Base-by-base conservation (phyloP, 495 filamentous ascomycete species). In the Rhypophila decipiens region DNA sequence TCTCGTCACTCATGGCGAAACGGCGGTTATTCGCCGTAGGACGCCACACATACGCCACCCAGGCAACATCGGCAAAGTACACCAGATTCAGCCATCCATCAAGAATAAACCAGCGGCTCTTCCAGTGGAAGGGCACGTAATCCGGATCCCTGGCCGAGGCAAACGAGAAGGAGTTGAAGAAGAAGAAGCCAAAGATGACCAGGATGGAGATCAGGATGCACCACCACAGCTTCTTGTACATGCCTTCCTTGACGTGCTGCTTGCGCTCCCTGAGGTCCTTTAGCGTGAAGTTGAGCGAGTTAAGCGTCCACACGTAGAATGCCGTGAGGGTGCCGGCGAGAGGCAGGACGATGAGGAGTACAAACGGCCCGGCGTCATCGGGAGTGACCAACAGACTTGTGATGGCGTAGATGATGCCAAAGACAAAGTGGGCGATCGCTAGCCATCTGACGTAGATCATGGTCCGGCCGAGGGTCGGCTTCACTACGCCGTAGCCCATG, bases 211-310 rank as follows among this genome's bases (percentile, higher is more conserved):
- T 76, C 13, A 99, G 74, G 50, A 99, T 94, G 65, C 88, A 90
- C 88, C 88, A 99, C 93, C 93, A 99, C 20, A 99, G 83, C 66
- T 94, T 95, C 69, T 87, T 89, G 72, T 97, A 99, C 93, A 99
- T 99, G 63, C 79, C 66, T 18, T 87, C 85, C 64, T 99, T 99
- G 47, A 84, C 84, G 63, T 84, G 86, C 68, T 99, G 93, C 67
- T 95, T 96, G 37, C 93, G 82, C 59, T 93, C 89, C 12, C 86
- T 74, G 5, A 99, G 79, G 59, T 97, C 91, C 68, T 96, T 97
- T 76, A 96, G 93, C 0, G 93, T 99, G 39, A 80, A 69, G 62
- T 90, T 95, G 46, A 99, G 74, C 5, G 90, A 91, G 71, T 95
- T 97, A 58, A 99, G 77, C 13, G 93, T 99, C 93, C 94, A 99